Base-by-base conservation (phyloP, 1,284 basidiomycete species). In the Cryptococcus floricola region DNA sequence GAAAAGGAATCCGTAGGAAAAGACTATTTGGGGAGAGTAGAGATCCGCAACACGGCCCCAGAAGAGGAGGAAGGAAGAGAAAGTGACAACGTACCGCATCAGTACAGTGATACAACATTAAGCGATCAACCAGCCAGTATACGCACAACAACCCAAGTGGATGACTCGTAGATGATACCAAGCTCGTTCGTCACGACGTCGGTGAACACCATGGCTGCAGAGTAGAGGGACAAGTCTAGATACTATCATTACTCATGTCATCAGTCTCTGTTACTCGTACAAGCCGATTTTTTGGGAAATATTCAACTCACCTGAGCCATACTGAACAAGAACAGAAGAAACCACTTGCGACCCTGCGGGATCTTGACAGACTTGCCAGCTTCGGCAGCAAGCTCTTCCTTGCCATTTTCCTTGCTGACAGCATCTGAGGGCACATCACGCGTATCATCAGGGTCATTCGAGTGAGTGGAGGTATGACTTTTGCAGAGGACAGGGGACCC, bases 31-130 rank as follows among this genome's bases (percentile, higher is more conserved):
- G 13, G 73, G 63, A 1, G 65, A 67, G 54, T 68, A 71, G 2
- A 74, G 59, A 51, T 74, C 73, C 13, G 67, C 58, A 0, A 74
- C 60, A 23, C 71, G 66, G 18, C 73, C 73, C 62, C 66, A 69
- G 58, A 73, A 62, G 14, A 73, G 59, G 19, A 73, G 63, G 60
- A 70, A 70, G 28, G 52, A 37, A 9, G 52, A 44, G 28, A 47
- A 53, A 7, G 52, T 53, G 44, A 53, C 52, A 8, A 44, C 46
- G 44, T 53, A 25, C 8, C 19, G n/a, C 18, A 45, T 52, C 50
- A 52, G 50, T 39, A n/a, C 31, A 10, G 10, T 19, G 19, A 10
- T 10, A 31, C 31, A 31, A 10, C 10, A 23, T 44, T 9, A 10
- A 19, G 42, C 8, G 4, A 18, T 23, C 6, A 12, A 13, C 37